Conservation (phyloP, 441 rosid species). For the Jatropha podagrica region DNA sequence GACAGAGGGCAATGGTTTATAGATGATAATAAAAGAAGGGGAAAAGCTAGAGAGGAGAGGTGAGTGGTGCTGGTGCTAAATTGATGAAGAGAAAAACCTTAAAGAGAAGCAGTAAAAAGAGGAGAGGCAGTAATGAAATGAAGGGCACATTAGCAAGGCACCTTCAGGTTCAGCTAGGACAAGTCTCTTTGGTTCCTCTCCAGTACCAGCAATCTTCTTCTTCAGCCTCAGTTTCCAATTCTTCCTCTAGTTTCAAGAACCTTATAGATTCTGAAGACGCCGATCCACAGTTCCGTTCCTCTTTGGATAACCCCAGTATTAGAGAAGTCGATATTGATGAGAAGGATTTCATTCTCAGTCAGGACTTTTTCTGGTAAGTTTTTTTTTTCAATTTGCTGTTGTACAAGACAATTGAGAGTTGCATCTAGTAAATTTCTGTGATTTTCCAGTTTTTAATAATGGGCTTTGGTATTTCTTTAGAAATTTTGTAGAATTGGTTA, state of each 20-base stretch:
- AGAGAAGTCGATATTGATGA: slow-evolving; percentile 40
- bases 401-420: not conserved
- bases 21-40: not conserved
- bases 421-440: not conserved
- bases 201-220: slow-evolving; percentile 38
- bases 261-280: slow-evolving; percentile 39
- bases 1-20: not conserved
- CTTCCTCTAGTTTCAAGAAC: slow-evolving; percentile 39
- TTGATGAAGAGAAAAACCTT: slow-evolving; percentile 52
- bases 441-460: not conserved
- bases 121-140: slow-evolving; percentile 40
- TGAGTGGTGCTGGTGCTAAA: not conserved
- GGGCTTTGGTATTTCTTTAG: not conserved
- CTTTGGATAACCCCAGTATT: slow-evolving; percentile 24
- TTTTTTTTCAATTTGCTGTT: not conserved
- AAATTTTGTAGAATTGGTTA: not conserved
- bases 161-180: slow-evolving; percentile 45
- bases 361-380: slow-evolving; percentile 82
- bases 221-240: slow-evolving; percentile 26
- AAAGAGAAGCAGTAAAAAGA: slow-evolving; percentile 32
- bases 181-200: slow-evolving; percentile 28
- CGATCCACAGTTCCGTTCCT: slow-evolving; percentile 27
- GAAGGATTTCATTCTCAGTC: slow-evolving; percentile 70
- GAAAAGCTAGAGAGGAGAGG: slow-evolving; percentile 13
- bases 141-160: slow-evolving; percentile 50